Evolutionary conservation across 2,329 filamentous ascomycete species (phyloP).

Genomic region (Dothiorella sarmentorum): DNA sequence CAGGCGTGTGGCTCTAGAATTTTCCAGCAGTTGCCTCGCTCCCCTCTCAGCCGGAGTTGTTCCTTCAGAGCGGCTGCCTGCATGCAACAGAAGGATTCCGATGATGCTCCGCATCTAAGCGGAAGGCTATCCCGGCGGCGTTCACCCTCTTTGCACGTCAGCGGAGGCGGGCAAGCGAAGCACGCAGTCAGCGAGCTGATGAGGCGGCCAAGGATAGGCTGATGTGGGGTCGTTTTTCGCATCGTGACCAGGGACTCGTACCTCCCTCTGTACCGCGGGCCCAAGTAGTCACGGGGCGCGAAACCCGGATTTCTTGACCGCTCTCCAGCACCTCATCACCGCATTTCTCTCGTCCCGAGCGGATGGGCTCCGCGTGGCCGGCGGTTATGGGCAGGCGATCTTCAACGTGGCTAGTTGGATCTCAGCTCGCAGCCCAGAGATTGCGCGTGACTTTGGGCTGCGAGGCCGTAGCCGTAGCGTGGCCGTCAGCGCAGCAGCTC

Average conservation of each 20-base stretch:
- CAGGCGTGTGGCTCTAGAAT: neutral
- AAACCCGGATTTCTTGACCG: conserved; percentile 5
- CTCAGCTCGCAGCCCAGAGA: neutral
- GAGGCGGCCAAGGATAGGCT: neutral
- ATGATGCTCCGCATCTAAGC: conserved; percentile 7
- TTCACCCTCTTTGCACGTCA: conserved; percentile 1
- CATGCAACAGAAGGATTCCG: neutral
- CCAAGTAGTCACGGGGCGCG: conserved; percentile 7
- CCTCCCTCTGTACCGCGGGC: conserved; percentile 7
- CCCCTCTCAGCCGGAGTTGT: neutral
- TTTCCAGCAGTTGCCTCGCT: neutral
- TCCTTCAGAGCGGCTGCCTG: conserved; percentile 7
- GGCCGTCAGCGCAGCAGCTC: conserved; percentile 8
- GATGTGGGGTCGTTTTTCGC: neutral
- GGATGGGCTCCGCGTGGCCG: conserved; percentile 13
- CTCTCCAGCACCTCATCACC: neutral
- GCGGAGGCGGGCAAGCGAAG: neutral
- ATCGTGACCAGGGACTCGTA: conserved; percentile 15
- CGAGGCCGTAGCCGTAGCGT: conserved; percentile 3
- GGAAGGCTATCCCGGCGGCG: conserved; percentile 2
- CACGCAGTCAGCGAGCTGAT: conserved; percentile 6
- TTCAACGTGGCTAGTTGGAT: conserved; percentile 14
- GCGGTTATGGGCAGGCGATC: neutral
- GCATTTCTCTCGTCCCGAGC: conserved; percentile 1
- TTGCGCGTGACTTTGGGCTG: conserved; percentile 1